These are phyloP conservation scores for Coemansia sp. DNA, from an alignment of 192 early-diverging fungal species.

Conservation along the genomic window DNA sequence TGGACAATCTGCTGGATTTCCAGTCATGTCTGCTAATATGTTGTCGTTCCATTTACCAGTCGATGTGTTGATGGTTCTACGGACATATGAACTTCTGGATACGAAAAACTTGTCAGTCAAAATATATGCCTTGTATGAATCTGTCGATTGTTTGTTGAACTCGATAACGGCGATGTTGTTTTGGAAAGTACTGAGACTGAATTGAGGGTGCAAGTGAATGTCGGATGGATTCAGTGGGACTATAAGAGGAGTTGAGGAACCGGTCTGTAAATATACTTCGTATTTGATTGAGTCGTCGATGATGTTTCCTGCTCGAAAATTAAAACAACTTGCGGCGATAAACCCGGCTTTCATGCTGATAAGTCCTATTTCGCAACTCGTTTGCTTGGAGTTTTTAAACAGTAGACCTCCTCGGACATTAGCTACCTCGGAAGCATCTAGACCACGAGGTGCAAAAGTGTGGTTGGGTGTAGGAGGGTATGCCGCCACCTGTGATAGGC, in stretches of 20 bases:
- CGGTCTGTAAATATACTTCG: not conserved
- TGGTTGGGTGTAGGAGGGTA: not conserved
- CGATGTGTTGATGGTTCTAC: not conserved
- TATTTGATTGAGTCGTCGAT: not conserved
- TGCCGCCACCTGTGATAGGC: not conserved
- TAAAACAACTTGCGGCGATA: slow-evolving; percentile 13
- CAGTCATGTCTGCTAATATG: not conserved
- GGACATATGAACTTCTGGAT: not conserved
- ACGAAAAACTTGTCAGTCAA: not conserved
- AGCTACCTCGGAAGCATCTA: not conserved
- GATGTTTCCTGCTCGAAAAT: not conserved
- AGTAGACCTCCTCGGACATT: not conserved
- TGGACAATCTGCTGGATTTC: not conserved
- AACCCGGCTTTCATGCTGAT: not conserved
- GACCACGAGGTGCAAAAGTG: not conserved
- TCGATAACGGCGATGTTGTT: slow-evolving; percentile 21
- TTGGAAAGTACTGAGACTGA: slow-evolving; percentile 6
- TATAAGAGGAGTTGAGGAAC: not conserved
- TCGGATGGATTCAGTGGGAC: slow-evolving; percentile 1
- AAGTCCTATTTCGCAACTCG: slow-evolving; percentile 14
- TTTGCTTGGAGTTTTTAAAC: slow-evolving; percentile 15
- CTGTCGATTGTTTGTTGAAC: slow-evolving; percentile 17
- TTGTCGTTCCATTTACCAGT: slow-evolving; percentile 1
- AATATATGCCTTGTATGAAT: slow-evolving; percentile 8
- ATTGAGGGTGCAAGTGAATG: slow-evolving; percentile 15